Evolutionary conservation across 164 flowering plant species (phyloP), one percentile per base, ranked within the genome.

Genomic region (Annona squamosa): DNA sequence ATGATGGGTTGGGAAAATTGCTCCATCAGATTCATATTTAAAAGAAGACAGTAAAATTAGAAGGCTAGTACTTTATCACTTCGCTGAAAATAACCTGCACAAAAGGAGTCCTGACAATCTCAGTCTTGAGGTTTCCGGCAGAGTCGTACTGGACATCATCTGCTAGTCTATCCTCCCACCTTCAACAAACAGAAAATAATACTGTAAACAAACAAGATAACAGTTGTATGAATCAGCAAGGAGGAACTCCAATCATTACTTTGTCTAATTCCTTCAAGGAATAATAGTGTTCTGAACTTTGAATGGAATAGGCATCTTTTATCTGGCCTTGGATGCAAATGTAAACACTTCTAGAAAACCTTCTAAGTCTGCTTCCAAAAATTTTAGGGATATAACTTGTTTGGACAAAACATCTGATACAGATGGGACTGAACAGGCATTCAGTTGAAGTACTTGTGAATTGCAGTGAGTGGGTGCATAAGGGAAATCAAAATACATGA

Each of bases 151-250:
- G 82, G 65, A 84, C 80, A 65, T 71, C 71, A 47, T 81, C 88
- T 73, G 88, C 83, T 67, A 94, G 83, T 44, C 89, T 92, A 79
- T 88, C 91, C 82, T 94, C 99, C 97, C 97, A 94, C 86, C 97
- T 94, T 74, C 70, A 84, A 76, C 63, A 44, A 57, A 56, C 41
- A 67, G 66, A 56, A 47, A 74, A 16, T 16, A 66, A 69, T 68
- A 16, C 48, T 18, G 44, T 48, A 68, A 68, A 47, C 52, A n/a
- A 5, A 4, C 5, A 13, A 66, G 46, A 10, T 46, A 16, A 16
- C 5, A 19, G 65, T 63, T 19, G 18, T 37, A 63, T 63, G 37
- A 26, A 26, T 26, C 37, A 26, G 37, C 37, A 26, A 26, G 37
- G 37, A 26, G 37, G 37, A 26, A 26, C 37, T 26, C 37, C 37